A percentile compares a stretch with the other conserved stretches of the same genome.
Evolutionary conservation across 2,329 filamentous ascomycete genomes (phyloP).

Genomic region (Septoria linicola): DNA sequence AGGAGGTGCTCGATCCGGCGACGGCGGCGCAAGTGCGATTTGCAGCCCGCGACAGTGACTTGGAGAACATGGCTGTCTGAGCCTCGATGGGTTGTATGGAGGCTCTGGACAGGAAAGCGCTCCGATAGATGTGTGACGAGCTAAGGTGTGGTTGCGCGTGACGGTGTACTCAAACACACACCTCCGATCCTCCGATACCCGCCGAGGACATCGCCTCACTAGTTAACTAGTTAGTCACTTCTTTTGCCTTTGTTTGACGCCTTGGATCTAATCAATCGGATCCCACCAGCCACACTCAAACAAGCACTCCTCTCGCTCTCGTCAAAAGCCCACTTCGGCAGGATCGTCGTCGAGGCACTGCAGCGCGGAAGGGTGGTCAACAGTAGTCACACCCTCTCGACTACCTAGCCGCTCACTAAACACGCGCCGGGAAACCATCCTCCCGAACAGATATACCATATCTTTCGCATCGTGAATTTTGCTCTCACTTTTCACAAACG

Average conservation of each 20-base stretch:
- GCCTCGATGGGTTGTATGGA: conserved; percentile 3
- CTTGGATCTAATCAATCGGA: too few relatives aligned
- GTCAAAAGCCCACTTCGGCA: too few relatives aligned
- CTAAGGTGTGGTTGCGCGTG: background rate
- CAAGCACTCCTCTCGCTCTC: too few relatives aligned
- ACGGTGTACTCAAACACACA: too few relatives aligned
- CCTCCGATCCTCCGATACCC: too few relatives aligned
- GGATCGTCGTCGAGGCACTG: too few relatives aligned
- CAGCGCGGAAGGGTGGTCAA: too few relatives aligned
- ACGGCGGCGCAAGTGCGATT: conserved; percentile 31
- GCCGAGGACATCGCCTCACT: too few relatives aligned
- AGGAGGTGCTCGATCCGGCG: conserved; percentile 25
- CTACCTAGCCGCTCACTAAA: background rate
- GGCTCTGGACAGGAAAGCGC: conserved; percentile 1
- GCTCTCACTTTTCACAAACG: too few relatives aligned
- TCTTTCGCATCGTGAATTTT: background rate
- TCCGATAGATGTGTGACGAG: background rate
- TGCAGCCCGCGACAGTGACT: conserved; percentile 35
- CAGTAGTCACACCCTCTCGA: background rate
- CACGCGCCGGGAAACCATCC: background rate
- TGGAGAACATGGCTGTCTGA: conserved; percentile 34
- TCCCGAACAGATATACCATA: conserved; percentile 1
- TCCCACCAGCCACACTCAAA: too few relatives aligned
- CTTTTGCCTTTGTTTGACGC: too few relatives aligned
- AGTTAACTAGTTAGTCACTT: too few relatives aligned